Evolutionary conservation across 164 flowering plant species (phyloP).

Genomic region (Taxillus chinensis): DNA sequence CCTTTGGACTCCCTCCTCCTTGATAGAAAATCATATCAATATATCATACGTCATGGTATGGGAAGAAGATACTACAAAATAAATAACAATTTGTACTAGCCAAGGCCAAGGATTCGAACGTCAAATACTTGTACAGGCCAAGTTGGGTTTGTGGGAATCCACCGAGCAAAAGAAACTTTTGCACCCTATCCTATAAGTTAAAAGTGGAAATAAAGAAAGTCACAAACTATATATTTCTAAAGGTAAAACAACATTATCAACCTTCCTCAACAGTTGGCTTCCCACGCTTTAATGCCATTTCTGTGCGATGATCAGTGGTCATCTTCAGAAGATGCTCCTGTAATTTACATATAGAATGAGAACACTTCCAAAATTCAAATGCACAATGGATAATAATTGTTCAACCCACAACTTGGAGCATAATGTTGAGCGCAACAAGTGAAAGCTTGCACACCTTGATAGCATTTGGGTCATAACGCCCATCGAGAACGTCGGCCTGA

Average conservation of each 20-base stretch:
- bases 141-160: too few species aligned
- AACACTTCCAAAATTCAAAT: neutral
- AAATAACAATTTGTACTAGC: too few species aligned
- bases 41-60: too few species aligned
- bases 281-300: constrained; percentile 73
- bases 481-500: constrained; percentile 49
- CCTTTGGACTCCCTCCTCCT: too few species aligned
- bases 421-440: neutral
- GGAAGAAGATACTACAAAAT: too few species aligned
- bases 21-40: too few species aligned
- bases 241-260: constrained; percentile 12
- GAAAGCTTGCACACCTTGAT: constrained; percentile 46
- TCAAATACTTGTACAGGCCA: too few species aligned
- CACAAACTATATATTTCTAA: neutral
- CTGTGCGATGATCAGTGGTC: constrained; percentile 75
- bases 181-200: neutral
- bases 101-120: too few species aligned
- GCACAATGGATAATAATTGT: neutral
- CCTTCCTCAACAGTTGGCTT: constrained; percentile 49
- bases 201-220: neutral
- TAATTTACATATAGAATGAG: neutral
- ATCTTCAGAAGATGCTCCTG: constrained; percentile 83
- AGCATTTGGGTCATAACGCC: constrained; percentile 65
- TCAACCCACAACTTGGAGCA: neutral
- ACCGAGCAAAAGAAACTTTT: too few species aligned